Evolutionary conservation across 73 alveolate genomes (phyloP), one percentile per base, ranked within the genome.

Genomic region (Paramecium octaurelia): DNA sequence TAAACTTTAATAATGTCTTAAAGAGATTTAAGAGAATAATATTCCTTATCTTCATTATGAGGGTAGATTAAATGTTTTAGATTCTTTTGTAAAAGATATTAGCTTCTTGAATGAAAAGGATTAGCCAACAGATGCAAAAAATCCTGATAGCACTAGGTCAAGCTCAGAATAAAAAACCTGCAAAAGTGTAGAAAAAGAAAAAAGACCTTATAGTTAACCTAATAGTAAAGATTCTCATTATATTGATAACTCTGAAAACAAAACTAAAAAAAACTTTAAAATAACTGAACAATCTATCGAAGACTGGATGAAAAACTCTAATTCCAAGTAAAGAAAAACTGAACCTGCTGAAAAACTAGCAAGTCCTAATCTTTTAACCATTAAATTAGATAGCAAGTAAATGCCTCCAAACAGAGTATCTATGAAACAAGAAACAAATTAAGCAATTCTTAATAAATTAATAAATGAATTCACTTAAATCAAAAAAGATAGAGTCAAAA

Each of bases 261-360:
- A 80, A 35, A 42, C 46, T 12, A 35, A 31, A 35, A 18, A 73
- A 21, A 80, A 59, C 14, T 80, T 80, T 46, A 80, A 44, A 46
- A 80, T 80, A 1, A 80, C 91, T 38, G 91, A 80, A 46, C 31
- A 80, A 80, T 80, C 91, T 5, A 44, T 80, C 16, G 91, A 80
- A 80, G 91, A 80, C 23, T 80, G 91, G 91, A 80, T 80, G 70
- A 58, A 44, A 35, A 80, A 80, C 46, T 80, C 91, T 0, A 80
- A 34, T 44, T 23, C 76, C 9, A 80, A 80, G 8, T 46, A 80
- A 43, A 80, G 91, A 29, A n/a, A 80, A 43, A 80, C 91, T 16
- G 91, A 80, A 43, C 91, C 91, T 6, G 12, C 76, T 0, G 91
- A 80, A 16, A 23, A 14, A 23, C 0, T 10, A n/a, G 46, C 24